phyloP scores from a whole-genome alignment of 805 yeast genomes.

The Saturnispora quitensis region DNA sequence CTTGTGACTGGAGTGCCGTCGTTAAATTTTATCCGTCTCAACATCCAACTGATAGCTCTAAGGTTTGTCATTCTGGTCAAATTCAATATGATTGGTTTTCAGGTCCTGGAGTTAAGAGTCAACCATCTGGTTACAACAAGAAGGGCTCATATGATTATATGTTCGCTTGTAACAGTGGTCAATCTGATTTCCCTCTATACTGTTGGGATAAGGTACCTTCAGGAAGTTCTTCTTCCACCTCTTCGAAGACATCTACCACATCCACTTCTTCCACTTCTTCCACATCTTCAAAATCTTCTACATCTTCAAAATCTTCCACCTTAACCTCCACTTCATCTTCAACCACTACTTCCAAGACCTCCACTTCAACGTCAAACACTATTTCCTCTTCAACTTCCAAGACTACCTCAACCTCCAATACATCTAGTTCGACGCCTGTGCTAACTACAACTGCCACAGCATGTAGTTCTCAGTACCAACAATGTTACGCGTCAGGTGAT shows the following conservation, averaged over 20 bases:
- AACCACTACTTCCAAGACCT: background rate
- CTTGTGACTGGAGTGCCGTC: constrained; percentile 19
- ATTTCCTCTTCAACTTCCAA: no score
- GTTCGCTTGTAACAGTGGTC: constrained; percentile 17
- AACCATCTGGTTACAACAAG: constrained; percentile 4
- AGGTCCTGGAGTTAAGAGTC: constrained; percentile 9
- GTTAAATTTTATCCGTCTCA: constrained; percentile 16
- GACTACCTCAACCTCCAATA: background rate
- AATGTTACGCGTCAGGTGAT: background rate
- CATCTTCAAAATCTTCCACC: background rate
- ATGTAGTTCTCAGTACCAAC: background rate
- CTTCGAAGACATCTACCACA: background rate
- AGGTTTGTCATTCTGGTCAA: constrained; percentile 18
- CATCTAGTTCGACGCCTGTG: background rate
- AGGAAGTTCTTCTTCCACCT: background rate
- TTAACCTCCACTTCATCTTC: constrained; percentile 2
- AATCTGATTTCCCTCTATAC: constrained; percentile 18
- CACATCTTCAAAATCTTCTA: background rate
- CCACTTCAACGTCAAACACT: no score
- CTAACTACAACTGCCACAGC: background rate
- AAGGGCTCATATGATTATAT: constrained; percentile 14
- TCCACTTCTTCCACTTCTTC: background rate
- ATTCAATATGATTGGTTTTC: constrained; percentile 24
- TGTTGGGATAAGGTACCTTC: constrained; percentile 14
- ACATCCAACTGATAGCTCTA: constrained; percentile 6